These are phyloP conservation scores for Salvia sclarea DNA, from an alignment of 305 asterid species.

Conservation along the genomic window DNA sequence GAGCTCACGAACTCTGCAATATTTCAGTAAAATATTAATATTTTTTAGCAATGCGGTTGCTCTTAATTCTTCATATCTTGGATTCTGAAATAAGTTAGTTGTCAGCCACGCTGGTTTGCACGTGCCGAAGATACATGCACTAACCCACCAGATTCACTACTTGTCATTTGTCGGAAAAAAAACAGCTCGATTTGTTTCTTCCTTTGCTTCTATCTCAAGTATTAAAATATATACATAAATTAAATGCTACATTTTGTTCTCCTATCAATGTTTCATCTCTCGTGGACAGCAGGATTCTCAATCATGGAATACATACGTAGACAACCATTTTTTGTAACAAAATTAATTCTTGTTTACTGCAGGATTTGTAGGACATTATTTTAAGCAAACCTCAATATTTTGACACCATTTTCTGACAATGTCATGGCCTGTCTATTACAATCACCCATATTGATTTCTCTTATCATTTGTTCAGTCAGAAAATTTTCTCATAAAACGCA, in stretches of 20 bases:
- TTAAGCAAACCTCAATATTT: no score
- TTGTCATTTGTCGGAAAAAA: constrained; percentile 1
- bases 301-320: neutral
- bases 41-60: no score
- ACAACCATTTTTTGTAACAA: neutral
- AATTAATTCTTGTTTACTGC: no score
- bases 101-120: constrained; percentile 25
- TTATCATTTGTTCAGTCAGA: no score
- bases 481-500: no score
- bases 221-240: neutral
- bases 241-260: neutral
- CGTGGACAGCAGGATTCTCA: neutral
- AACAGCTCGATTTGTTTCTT: constrained; percentile 26
- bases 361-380: neutral
- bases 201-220: constrained; percentile 16
- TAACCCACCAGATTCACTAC: constrained; percentile 21
- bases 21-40: no score
- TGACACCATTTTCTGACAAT: no score
- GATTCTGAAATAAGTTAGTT: neutral
- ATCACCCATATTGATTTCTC: no score
- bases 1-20: no score
- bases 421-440: no score
- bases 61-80: no score
- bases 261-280: neutral
- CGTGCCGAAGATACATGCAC: constrained; percentile 28